These are phyloP conservation scores for Chlorella sp. DNA, from an alignment of 139 green algal genomes.

Conservation along the genomic window DNA sequence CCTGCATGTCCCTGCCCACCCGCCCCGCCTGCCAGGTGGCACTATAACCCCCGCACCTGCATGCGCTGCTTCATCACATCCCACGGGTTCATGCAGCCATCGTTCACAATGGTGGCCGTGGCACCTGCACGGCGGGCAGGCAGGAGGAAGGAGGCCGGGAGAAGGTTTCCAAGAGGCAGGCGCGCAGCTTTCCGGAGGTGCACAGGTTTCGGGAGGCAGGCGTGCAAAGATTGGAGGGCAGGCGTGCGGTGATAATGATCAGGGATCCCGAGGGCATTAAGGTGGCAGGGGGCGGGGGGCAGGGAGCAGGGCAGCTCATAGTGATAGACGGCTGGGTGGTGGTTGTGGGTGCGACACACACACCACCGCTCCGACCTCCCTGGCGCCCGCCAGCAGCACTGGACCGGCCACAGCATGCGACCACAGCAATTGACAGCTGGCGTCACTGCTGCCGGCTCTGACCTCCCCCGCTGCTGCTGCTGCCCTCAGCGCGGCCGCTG, in stretches of 20 bases:
- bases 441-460: too few relatives aligned
- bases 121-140: conserved; percentile 54
- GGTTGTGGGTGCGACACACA: too few relatives aligned
- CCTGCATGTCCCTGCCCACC: too few relatives aligned
- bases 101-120: conserved; percentile 87
- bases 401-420: neutral
- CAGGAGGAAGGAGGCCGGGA: too few relatives aligned
- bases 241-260: too few relatives aligned
- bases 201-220: too few relatives aligned
- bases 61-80: conserved; percentile 95
- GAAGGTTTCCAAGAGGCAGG: too few relatives aligned
- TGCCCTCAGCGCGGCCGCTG: too few relatives aligned
- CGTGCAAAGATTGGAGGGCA: too few relatives aligned
- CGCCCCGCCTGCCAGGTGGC: neutral
- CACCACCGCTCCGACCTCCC: neutral
- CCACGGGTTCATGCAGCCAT: conserved; percentile 87
- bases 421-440: neutral
- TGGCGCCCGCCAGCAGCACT: neutral
- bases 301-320: neutral
- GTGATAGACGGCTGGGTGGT: too few relatives aligned
- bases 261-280: neutral
- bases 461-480: too few relatives aligned
- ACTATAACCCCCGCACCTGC: conserved; percentile 64
- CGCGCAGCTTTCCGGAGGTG: too few relatives aligned
- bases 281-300: neutral